A percentile compares a stretch with the other conserved stretches of the same genome.
Conservation (phyloP, 176 grass and related monocot species). For the Saccharum spontaneum region DNA sequence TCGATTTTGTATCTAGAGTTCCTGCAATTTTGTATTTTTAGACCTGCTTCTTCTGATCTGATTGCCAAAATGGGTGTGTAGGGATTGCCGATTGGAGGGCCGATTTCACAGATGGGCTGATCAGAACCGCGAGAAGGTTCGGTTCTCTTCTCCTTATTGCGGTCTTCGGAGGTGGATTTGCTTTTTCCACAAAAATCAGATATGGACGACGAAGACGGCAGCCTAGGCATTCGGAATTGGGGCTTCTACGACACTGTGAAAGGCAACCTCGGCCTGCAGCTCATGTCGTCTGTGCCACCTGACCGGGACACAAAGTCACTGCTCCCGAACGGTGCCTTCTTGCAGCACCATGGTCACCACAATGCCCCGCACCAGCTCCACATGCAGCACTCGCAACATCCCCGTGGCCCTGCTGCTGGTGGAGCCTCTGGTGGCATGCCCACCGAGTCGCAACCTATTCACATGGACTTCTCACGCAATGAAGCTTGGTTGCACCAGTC, state of each 20-base stretch:
- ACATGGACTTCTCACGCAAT: not conserved
- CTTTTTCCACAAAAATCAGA: not conserved
- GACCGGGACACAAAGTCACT: slow-evolving; percentile 67
- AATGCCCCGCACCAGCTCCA: slow-evolving; percentile 28
- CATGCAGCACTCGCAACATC: slow-evolving; percentile 35
- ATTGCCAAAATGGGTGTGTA: not conserved
- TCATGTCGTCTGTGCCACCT: slow-evolving; percentile 61
- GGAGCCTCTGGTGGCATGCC: slow-evolving; percentile 19
- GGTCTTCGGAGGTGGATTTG: slow-evolving; percentile 31
- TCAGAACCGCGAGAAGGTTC: slow-evolving; percentile 4
- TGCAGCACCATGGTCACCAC: slow-evolving; percentile 44
- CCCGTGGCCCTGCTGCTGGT: not conserved
- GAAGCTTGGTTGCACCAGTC: not conserved
- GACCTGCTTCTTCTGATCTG: not conserved
- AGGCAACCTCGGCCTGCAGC: slow-evolving; percentile 75
- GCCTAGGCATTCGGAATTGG: slow-evolving; percentile 77
- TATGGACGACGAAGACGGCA: slow-evolving; percentile 72
- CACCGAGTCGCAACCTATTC: not conserved
- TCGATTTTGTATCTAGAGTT: slow-evolving; percentile 37
- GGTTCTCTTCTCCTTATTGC: not conserved
- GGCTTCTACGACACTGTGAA: slow-evolving; percentile 79
- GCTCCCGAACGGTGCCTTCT: slow-evolving; percentile 45
- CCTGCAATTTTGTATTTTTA: not conserved
- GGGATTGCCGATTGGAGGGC: not conserved
- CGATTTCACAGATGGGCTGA: slow-evolving; percentile 29